Conservation (phyloP, 148 eudicot genomes). For the Chenopodium formosanum region DNA sequence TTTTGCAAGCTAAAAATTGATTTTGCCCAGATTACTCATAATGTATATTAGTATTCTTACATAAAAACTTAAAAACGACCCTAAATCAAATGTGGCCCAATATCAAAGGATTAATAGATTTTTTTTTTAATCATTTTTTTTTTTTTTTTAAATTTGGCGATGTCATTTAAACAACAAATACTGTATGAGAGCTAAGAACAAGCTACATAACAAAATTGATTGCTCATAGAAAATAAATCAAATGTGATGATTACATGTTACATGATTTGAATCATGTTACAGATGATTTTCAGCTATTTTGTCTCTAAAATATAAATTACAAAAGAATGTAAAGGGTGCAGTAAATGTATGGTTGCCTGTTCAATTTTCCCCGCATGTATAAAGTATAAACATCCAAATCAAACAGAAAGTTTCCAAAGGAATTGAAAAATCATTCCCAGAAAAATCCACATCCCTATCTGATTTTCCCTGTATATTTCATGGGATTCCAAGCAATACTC, state of each 20-base stretch:
- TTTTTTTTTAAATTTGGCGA: too few relatives aligned
- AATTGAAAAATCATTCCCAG: background rate
- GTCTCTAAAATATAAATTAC: slow-evolving; percentile 27
- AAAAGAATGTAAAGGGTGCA: slow-evolving; percentile 26
- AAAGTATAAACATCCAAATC: slow-evolving; percentile 22
- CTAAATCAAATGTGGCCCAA: too few relatives aligned
- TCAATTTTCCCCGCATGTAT: background rate
- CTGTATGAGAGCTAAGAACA: background rate
- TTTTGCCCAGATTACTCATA: too few relatives aligned
- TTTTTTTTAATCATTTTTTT: too few relatives aligned
- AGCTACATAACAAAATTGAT: slow-evolving; percentile 17
- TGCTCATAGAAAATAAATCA: slow-evolving; percentile 10
- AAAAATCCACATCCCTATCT: slow-evolving; percentile 8
- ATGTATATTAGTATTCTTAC: too few relatives aligned
- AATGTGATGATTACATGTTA: slow-evolving; percentile 23
- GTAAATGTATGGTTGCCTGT: background rate
- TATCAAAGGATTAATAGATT: too few relatives aligned
- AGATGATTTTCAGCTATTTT: slow-evolving; percentile 17
- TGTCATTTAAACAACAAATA: too few relatives aligned
- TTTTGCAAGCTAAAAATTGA: too few relatives aligned
- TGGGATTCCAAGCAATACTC: background rate
- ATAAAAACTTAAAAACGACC: too few relatives aligned
- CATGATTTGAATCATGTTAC: slow-evolving; percentile 9
- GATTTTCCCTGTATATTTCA: slow-evolving; percentile 6
- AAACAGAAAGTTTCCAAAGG: slow-evolving; percentile 10